Conservation (phyloP, 2,329 filamentous ascomycete genomes). For the Ambrosiella beaveri region DNA sequence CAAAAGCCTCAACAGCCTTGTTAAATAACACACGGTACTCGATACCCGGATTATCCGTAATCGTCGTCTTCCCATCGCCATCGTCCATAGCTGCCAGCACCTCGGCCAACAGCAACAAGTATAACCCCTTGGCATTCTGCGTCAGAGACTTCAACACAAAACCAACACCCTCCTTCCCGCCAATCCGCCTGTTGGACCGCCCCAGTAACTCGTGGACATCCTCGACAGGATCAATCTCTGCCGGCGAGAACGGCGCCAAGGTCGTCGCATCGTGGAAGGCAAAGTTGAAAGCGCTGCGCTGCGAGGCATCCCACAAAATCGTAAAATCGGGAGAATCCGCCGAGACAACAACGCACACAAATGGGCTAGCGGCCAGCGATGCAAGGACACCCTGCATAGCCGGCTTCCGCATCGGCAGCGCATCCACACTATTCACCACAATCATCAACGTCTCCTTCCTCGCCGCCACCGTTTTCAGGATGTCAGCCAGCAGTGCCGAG, state of each 20-base stretch:
- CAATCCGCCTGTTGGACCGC: conserved; percentile 59
- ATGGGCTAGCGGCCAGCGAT: conserved; percentile 55
- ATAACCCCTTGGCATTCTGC: conserved; percentile 79
- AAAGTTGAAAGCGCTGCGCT: conserved; percentile 71
- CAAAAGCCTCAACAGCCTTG: conserved; percentile 91
- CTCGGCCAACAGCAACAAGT: conserved; percentile 69
- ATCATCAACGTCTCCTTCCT: conserved; percentile 39
- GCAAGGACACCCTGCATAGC: conserved; percentile 56
- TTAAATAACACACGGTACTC: conserved; percentile 88
- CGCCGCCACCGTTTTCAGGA: conserved; percentile 43
- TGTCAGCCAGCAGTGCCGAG: conserved; percentile 46
- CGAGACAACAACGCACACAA: conserved; percentile 58
- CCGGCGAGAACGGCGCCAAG: conserved; percentile 45
- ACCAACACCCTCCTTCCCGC: conserved; percentile 77
- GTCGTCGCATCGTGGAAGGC: conserved; percentile 91
- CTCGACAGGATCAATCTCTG: conserved; percentile 69
- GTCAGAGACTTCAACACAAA: conserved; percentile 83
- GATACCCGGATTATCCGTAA: conserved; percentile 41
- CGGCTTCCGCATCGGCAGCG: conserved; percentile 53
- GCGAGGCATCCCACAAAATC: conserved; percentile 72
- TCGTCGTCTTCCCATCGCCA: conserved; percentile 14
- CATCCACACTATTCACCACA: conserved; percentile 76
- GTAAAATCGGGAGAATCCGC: conserved; percentile 78
- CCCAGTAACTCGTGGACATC: conserved; percentile 78
- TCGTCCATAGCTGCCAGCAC: conserved; percentile 49